Evolutionary conservation across 2,329 filamentous ascomycete species (phyloP), one percentile per base, ranked within the genome.

Genomic region (Ophiostoma pallidulum): DNA sequence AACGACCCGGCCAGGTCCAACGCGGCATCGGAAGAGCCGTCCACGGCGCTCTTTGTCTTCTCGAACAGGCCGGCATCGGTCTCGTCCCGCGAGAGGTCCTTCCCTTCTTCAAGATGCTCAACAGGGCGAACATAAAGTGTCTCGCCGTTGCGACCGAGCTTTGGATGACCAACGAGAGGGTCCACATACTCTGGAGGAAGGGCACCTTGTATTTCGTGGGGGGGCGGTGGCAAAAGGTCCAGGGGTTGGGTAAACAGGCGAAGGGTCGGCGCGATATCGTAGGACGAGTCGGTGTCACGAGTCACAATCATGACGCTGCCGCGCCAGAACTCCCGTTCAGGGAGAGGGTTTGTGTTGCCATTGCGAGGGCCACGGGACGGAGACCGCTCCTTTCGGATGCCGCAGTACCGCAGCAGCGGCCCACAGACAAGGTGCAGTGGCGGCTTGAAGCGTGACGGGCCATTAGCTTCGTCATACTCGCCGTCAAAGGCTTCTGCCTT

Each of bases 251-350:
- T 80, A 62, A 97, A 98, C 4, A 98, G 65, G 37, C 90, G 78
- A 54, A 98, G 68, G 0, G 77, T 86, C 4, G 92, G 92, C 0
- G 76, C 76, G 41, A 87, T 81, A 38, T 82, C 78, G 59, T 96
- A 95, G 1, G 84, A 85, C 2, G 91, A 97, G 35, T 84, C 77
- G 2, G 78, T 75, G 59, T 98, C 91, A 45, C 81, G 75, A 0
- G 92, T 97, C 19, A 98, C 89, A 57, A 98, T 95, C 87, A 98
- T 89, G 49, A 97, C 75, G 51, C 81, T 94, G 5, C 92, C 92
- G 62, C 90, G 80, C 92, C 92, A 98, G 18, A 91, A 80, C 57
- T 95, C 87, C 44, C 80, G 77, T 37, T 87, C 81, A 46, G 50
- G 7, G 3, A 18, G 3, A 6, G 39, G 14, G n/a, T 18, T 38